phyloP scores from a whole-genome alignment of 805 yeast species.

The Ogataea kodamae region DNA sequence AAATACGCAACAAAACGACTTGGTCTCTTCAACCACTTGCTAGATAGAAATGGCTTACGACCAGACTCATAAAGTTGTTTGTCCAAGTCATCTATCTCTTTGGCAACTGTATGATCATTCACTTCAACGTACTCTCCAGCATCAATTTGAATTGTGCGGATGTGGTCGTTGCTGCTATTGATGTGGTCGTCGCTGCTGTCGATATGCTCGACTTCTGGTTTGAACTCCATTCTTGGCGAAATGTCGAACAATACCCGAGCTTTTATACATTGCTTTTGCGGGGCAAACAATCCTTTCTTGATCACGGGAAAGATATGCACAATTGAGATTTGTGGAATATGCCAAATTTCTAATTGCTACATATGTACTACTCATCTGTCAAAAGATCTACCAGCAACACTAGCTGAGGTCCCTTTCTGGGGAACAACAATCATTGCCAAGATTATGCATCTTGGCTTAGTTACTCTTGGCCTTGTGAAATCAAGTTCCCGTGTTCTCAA shows the following conservation, averaged over 20 bases:
- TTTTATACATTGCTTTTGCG: neutral
- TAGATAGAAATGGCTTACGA: conserved; percentile 10
- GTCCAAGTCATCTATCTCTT: conserved; percentile 8
- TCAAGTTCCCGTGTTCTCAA: too few species aligned
- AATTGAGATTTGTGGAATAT: too few species aligned
- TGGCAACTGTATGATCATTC: conserved; percentile 7
- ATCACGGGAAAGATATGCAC: too few species aligned
- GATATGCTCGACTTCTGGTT: conserved; percentile 6
- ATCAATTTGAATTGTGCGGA: conserved; percentile 11
- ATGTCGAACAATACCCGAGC: neutral
- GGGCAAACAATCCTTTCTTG: too few species aligned
- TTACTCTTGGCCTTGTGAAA: too few species aligned
- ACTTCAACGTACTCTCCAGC: conserved; percentile 14
- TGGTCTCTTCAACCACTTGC: conserved; percentile 13
- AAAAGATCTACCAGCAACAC: too few species aligned
- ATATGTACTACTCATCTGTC: too few species aligned
- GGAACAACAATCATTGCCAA: too few species aligned
- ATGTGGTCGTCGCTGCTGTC: conserved; percentile 11
- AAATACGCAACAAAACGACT: conserved; percentile 13
- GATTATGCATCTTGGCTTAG: too few species aligned
- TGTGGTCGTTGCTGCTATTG: conserved; percentile 3
- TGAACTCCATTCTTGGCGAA: neutral
- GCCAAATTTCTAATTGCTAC: too few species aligned
- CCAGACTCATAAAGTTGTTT: conserved; percentile 7
- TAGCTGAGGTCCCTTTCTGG: too few species aligned